Percentiles rank a stretch among this genome's conserved stretches.
These are phyloP conservation scores for Suillus tomentosus DNA, from an alignment of 768 basidiomycete species.

Conservation along the genomic window DNA sequence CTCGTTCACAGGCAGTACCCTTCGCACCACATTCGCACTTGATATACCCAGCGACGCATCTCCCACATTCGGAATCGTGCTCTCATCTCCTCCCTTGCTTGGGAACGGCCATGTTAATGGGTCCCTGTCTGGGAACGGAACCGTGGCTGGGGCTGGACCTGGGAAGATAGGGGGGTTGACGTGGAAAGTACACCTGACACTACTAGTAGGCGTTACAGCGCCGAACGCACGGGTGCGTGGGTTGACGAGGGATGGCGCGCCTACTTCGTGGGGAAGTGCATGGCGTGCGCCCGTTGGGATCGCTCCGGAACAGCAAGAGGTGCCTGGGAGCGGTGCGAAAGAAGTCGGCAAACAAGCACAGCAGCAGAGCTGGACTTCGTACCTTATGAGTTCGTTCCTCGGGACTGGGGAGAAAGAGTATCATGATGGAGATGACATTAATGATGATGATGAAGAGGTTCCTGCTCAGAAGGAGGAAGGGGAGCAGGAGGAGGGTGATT, in stretches of 20 bases:
- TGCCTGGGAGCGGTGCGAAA: background rate
- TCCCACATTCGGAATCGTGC: slow-evolving; percentile 62
- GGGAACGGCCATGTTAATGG: background rate
- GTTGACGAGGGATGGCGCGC: slow-evolving; percentile 55
- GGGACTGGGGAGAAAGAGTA: slow-evolving; percentile 49
- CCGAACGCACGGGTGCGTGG: slow-evolving; percentile 46
- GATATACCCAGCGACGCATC: slow-evolving; percentile 93
- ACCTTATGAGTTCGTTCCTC: slow-evolving; percentile 42
- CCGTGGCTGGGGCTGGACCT: slow-evolving; percentile 8
- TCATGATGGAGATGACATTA: slow-evolving; percentile 57
- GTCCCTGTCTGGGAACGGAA: background rate
- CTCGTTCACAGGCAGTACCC: slow-evolving; percentile 68
- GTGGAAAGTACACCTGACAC: slow-evolving; percentile 86
- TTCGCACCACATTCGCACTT: slow-evolving; percentile 82
- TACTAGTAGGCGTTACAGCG: slow-evolving; percentile 76
- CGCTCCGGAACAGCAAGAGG: slow-evolving; percentile 57
- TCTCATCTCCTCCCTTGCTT: background rate
- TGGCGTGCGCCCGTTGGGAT: slow-evolving; percentile 61
- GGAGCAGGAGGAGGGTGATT: slow-evolving; percentile 57
- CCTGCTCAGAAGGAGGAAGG: slow-evolving; percentile 43
- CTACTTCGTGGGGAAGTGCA: slow-evolving; percentile 72
- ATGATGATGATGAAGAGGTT: slow-evolving; percentile 31
- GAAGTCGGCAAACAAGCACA: slow-evolving; percentile 5
- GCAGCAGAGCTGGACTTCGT: slow-evolving; percentile 37
- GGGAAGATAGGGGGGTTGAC: slow-evolving; percentile 68